Evolutionary conservation across 495 filamentous ascomycete genomes (phyloP).

Genomic region (Aspergillus sparsus): DNA sequence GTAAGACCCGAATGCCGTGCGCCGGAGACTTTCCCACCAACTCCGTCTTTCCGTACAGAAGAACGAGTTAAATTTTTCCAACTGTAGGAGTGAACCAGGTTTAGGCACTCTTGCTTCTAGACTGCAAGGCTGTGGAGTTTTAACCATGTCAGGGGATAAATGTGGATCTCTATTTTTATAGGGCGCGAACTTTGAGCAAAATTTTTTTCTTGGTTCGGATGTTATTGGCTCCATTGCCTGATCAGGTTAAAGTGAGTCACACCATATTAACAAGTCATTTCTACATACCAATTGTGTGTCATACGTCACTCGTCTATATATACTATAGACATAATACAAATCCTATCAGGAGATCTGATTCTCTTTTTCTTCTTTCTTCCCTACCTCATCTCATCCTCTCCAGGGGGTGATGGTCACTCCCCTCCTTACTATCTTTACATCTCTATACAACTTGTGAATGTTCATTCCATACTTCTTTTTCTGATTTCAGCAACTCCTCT

Average conservation of each 20-base stretch:
- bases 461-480: slow-evolving; percentile 18
- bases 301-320: slow-evolving; percentile 21
- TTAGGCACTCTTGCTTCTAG: slow-evolving; percentile 27
- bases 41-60: background rate
- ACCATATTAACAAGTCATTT: slow-evolving; percentile 27
- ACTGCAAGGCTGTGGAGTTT: slow-evolving; percentile 24
- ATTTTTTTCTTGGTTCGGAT: slow-evolving; percentile 11
- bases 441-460: background rate
- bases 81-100: background rate
- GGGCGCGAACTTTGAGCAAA: slow-evolving; percentile 13
- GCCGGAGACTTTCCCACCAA: slow-evolving; percentile 16
- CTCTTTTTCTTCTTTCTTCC: slow-evolving; percentile 24
- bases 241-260: slow-evolving; percentile 32
- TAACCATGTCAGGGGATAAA: slow-evolving; percentile 12
- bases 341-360: background rate
- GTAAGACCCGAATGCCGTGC: background rate
- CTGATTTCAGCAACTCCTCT: slow-evolving; percentile 4
- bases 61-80: no score
- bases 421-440: slow-evolving; percentile 25
- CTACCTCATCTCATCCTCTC: slow-evolving; percentile 46
- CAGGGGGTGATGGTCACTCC: slow-evolving; percentile 50
- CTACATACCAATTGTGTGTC: slow-evolving; percentile 12
- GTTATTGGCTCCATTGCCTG: slow-evolving; percentile 18
- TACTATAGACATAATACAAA: slow-evolving; percentile 8
- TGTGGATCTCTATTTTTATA: slow-evolving; percentile 17